Base-by-base conservation (phyloP, 2,329 filamentous ascomycete genomes). In the Aspergillus versicolor region DNA sequence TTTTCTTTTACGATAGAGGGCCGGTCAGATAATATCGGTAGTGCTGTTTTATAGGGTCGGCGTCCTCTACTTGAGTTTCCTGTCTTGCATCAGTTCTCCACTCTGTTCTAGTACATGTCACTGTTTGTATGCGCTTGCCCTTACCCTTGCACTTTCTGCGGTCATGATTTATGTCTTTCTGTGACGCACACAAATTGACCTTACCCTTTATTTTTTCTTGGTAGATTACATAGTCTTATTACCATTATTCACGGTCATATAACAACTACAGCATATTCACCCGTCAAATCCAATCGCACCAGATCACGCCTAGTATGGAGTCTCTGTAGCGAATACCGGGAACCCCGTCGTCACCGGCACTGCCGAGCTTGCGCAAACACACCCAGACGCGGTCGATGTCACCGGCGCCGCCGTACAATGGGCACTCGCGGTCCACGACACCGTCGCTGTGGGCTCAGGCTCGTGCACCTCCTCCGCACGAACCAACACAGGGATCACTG, bases 401-500 rank as follows among this genome's bases (percentile, higher is more conserved):
- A 70, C 65, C 4, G 71, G 71, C 4, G 70, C 69, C 56, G 55
- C 66, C 0, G 69, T 73, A 54, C 72, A 75, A 61, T 74, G 67
- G 12, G 68, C 61, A 56, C 61, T 67, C 19, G 49, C 58, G 13
- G 65, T 63, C 66, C 70, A 75, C 24, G 72, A 34, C 32, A 63
- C 52, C 15, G 64, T 60, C 4, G 66, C 60, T 3, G 66, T 63
- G 12, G 59, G 32, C 3, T 42, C 17, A 19, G 52, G 42, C 30
- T 56, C 57, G 34, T 42, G 30, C 5, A 65, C 52, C 38, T 57
- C 69, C 62, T 77, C 73, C 0, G 75, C 78, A 63, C 74, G 78
- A 5, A 83, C 74, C 55, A 83, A 64, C 15, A 83, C 76, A 0
- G 81, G 80, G 47, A 83, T 79, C 21, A 82, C 75, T 7, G 73